A percentile compares a stretch with the other conserved stretches of the same genome.
Evolutionary conservation across 345 rosid species (phyloP).

Genomic region (Geranium rotundifolium): DNA sequence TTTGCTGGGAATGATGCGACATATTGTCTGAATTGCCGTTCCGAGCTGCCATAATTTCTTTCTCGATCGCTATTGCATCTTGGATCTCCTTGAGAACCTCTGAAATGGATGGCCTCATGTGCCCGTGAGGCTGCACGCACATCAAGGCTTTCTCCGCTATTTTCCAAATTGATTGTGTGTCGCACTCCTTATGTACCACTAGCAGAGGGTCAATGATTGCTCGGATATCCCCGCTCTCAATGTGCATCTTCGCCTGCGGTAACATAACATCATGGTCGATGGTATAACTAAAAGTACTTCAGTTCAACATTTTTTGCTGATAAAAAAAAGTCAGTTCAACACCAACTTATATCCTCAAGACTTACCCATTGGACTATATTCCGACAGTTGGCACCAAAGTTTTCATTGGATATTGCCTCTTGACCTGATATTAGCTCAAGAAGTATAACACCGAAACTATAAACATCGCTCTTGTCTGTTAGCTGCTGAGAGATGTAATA

Average conservation of each 20-base stretch:
- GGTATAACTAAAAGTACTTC: too few relatives aligned
- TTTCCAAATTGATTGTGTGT: constrained; percentile 97
- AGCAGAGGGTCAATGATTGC: constrained; percentile 73
- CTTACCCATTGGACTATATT: constrained; percentile 98
- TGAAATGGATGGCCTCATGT: constrained; percentile 86
- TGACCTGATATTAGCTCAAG: constrained; percentile 93
- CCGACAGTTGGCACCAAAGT: constrained; percentile 78
- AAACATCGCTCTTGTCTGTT: constrained; percentile 97
- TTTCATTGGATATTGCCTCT: constrained; percentile 89
- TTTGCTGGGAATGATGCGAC: constrained; percentile 57
- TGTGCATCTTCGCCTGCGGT: constrained; percentile 73
- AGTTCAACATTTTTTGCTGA: too few relatives aligned
- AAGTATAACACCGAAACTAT: constrained; percentile 95
- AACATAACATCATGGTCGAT: too few relatives aligned
- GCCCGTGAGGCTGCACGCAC: constrained; percentile 87
- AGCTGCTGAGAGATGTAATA: constrained; percentile 96
- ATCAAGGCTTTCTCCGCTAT: constrained; percentile 87
- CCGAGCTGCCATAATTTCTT: constrained; percentile 34
- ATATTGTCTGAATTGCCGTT: constrained; percentile 70
- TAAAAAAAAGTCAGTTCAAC: too few relatives aligned
- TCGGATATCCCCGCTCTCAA: constrained; percentile 88
- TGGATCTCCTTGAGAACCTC: constrained; percentile 93
- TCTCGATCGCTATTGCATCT: constrained; percentile 78
- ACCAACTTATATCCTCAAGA: constrained; percentile 4
- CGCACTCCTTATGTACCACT: constrained; percentile 51